These are phyloP conservation scores for Cucumis hystrix DNA, from an alignment of 306 rosid species.

Conservation along the genomic window DNA sequence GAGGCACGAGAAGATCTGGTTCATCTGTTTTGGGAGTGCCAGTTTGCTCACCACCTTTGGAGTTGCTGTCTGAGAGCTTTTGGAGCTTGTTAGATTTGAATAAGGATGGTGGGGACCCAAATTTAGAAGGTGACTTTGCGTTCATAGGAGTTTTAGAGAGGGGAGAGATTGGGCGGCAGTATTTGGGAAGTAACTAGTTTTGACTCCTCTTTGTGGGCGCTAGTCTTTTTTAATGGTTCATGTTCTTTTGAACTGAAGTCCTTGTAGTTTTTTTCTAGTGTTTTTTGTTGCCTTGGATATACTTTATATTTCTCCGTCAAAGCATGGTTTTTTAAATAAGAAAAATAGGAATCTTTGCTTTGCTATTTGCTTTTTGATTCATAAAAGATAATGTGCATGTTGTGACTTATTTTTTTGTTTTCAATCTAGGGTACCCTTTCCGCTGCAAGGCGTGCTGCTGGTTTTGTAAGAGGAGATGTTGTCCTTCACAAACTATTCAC, in stretches of 20 bases:
- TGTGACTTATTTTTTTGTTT: background rate
- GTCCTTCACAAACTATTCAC: conserved; percentile 86
- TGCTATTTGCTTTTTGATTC: background rate
- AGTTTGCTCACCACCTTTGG: background rate
- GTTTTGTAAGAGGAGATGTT: conserved; percentile 86
- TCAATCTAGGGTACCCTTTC: conserved; percentile 48
- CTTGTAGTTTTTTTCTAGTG: background rate
- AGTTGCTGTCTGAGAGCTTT: background rate
- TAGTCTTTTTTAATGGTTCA: background rate
- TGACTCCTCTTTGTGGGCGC: background rate
- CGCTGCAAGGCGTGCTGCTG: conserved; percentile 77
- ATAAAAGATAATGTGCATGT: background rate
- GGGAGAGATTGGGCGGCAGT: background rate
- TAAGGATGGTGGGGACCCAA: background rate
- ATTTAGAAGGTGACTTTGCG: background rate
- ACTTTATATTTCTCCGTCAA: too few relatives aligned
- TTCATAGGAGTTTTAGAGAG: background rate
- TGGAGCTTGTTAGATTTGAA: too few relatives aligned
- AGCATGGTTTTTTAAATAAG: background rate
- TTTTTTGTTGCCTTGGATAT: background rate
- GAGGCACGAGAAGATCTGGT: background rate
- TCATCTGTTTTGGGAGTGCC: background rate
- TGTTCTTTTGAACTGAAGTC: background rate
- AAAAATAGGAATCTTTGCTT: background rate
- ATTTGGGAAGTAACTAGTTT: background rate